Percentiles rank a stretch among this genome's conserved stretches.
Evolutionary conservation across 257 asterid species (phyloP).

Genomic region (Rubia yunnanensis): DNA sequence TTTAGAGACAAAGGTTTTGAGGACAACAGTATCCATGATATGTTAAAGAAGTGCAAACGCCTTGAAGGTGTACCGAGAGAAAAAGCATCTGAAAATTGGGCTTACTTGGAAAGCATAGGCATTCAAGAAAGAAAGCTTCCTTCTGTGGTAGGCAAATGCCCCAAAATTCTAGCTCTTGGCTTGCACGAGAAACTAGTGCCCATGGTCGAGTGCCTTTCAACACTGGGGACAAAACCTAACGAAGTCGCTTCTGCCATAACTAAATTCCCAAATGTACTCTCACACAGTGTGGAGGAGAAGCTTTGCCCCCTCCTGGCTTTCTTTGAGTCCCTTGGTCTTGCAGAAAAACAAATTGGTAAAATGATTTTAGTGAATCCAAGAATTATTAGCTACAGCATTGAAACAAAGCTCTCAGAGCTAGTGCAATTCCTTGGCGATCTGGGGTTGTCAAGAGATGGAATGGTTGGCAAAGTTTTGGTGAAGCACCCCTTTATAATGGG

Average conservation of each 20-base stretch:
- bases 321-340: conserved; percentile 79
- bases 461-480: conserved; percentile 68
- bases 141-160: conserved; percentile 59
- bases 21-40: conserved; percentile 55
- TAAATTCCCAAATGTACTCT: conserved; percentile 73
- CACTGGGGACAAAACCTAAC: conserved; percentile 68
- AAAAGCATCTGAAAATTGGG: conserved; percentile 89
- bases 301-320: conserved; percentile 95
- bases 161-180: conserved; percentile 75
- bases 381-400: conserved; percentile 87
- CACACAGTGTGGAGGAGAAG: conserved; percentile 85
- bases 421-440: conserved; percentile 70
- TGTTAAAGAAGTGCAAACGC: conserved; percentile 79
- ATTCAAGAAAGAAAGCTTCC: conserved; percentile 87
- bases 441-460: conserved; percentile 58
- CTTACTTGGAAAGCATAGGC: conserved; percentile 81
- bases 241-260: conserved; percentile 80
- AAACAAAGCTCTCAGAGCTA: conserved; percentile 56
- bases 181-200: conserved; percentile 74
- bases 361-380: conserved; percentile 83
- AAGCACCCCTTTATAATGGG: conserved; percentile 82
- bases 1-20: conserved; percentile 88
- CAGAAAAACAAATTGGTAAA: conserved; percentile 77
- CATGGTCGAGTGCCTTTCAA: conserved; percentile 64
- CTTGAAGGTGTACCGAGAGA: conserved; percentile 57